Percentiles rank a stretch among this genome's conserved stretches.
Conservation (phyloP, 495 filamentous ascomycete genomes). For the Tuber aestivum region DNA sequence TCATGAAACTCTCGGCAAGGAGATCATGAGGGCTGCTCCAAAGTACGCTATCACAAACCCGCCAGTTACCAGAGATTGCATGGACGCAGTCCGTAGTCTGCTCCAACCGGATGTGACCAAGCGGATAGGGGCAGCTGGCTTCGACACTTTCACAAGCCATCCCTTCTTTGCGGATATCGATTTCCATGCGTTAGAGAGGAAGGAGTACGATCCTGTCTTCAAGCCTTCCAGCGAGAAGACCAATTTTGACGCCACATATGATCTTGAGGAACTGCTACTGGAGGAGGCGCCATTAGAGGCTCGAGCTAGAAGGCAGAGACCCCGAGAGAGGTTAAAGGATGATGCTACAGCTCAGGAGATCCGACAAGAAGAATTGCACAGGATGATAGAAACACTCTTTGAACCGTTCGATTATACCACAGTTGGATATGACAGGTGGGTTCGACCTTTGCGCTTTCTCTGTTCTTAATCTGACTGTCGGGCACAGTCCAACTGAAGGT, state of each 20-base stretch:
- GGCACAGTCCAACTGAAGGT: constrained; percentile 26
- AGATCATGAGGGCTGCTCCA: constrained; percentile 75
- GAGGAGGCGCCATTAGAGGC: constrained; percentile 96
- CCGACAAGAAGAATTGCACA: constrained; percentile 86
- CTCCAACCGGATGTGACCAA: constrained; percentile 72
- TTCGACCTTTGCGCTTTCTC: constrained; percentile 20
- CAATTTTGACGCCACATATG: constrained; percentile 98
- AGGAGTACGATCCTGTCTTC: constrained; percentile 88
- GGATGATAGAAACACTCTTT: constrained; percentile 90
- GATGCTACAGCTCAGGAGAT: constrained; percentile 96
- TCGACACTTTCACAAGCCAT: constrained; percentile 74
- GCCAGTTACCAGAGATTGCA: constrained; percentile 74
- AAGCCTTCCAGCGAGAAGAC: constrained; percentile 92
- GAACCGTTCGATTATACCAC: constrained; percentile 91
- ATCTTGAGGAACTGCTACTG: constrained; percentile 85
- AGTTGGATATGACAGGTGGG: constrained; percentile 60
- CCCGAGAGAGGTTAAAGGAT: constrained; percentile 79
- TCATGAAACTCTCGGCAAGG: constrained; percentile 68
- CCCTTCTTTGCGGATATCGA: constrained; percentile 83
- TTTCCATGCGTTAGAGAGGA: constrained; percentile 77
- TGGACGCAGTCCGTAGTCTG: constrained; percentile 75
- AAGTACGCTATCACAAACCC: constrained; percentile 85
- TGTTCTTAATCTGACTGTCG: constrained; percentile 14
- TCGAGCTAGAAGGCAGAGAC: constrained; percentile 84
- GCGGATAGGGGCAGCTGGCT: constrained; percentile 73